Percentiles rank a stretch among this genome's conserved stretches.
Evolutionary conservation across 192 early-diverging fungal species (phyloP).

Genomic region (Lobosporangium transversale): DNA sequence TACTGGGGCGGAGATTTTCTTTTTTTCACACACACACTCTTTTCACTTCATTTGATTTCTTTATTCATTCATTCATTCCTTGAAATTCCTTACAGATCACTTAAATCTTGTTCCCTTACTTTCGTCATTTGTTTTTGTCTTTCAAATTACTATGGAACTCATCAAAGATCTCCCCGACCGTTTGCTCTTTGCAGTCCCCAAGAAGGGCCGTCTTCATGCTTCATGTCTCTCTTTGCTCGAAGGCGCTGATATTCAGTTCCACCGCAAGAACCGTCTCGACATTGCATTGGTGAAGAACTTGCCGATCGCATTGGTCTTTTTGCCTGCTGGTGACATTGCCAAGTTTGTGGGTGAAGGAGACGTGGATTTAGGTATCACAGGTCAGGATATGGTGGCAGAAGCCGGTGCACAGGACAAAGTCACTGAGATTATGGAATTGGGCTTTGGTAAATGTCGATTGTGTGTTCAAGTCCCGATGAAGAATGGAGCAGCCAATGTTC

Average conservation of each 20-base stretch:
- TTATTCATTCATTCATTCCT: not conserved
- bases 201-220: conserved; percentile 97
- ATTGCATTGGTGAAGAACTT: conserved; percentile 96
- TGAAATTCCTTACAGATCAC: not conserved
- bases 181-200: conserved; percentile 96
- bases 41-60: not conserved
- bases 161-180: conserved; percentile 71
- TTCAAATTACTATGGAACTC: conserved; percentile 60
- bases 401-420: conserved; percentile 75
- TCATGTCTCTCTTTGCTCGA: conserved; percentile 82
- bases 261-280: conserved; percentile 94
- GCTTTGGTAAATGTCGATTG: conserved; percentile 94
- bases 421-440: conserved; percentile 75
- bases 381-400: conserved; percentile 95
- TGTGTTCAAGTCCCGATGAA: conserved; percentile 89
- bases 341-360: conserved; percentile 96
- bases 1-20: no score
- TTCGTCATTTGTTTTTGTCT: not conserved
- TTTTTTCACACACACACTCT: not conserved
- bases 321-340: conserved; percentile 96
- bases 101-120: not conserved
- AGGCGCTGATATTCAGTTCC: conserved; percentile 96
- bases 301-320: conserved; percentile 93
- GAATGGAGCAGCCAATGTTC: conserved; percentile 55
- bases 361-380: conserved; percentile 97